These are phyloP conservation scores for Somion occarium DNA, from an alignment of 1,284 basidiomycete species.

Conservation along the genomic window DNA sequence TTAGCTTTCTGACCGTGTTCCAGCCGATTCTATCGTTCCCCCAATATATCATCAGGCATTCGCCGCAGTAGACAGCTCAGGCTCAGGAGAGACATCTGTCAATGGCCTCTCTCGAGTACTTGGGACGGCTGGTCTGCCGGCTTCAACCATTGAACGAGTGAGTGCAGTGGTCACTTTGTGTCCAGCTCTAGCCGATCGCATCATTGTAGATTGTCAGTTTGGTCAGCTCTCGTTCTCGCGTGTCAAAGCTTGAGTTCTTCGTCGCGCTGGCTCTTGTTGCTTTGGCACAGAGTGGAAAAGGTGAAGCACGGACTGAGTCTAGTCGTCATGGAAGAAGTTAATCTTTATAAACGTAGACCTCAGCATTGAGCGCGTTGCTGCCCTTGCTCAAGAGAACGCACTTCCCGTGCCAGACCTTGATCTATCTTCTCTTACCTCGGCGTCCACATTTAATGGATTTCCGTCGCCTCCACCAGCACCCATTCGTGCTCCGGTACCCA, in stretches of 20 bases:
- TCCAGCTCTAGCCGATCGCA: neutral
- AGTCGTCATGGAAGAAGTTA: neutral
- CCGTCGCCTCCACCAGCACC: constrained; percentile 32
- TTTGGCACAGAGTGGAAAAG: constrained; percentile 77
- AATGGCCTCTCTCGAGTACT: constrained; percentile 77
- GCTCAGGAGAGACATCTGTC: constrained; percentile 73
- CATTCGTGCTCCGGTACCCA: constrained; percentile 36
- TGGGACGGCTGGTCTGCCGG: constrained; percentile 70
- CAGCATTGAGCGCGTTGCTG: constrained; percentile 79
- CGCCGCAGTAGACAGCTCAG: constrained; percentile 60
- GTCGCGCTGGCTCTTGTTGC: constrained; percentile 83
- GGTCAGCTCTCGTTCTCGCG: constrained; percentile 66
- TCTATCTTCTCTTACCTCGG: constrained; percentile 50
- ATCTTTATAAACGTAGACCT: constrained; percentile 44
- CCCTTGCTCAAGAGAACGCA: constrained; percentile 64
- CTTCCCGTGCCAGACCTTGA: constrained; percentile 67
- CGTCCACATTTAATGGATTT: constrained; percentile 35
- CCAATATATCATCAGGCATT: constrained; percentile 72
- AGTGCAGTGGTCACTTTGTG: constrained; percentile 13
- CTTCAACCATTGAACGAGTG: constrained; percentile 79
- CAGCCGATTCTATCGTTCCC: constrained; percentile 78
- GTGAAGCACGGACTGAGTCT: constrained; percentile 33
- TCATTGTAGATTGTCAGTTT: constrained; percentile 71
- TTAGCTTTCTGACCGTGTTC: no score
- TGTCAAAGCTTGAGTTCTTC: constrained; percentile 85